These are phyloP conservation scores for Colletotrichum sansevieriae DNA, from an alignment of 2,329 filamentous ascomycete species.

Conservation along the genomic window DNA sequence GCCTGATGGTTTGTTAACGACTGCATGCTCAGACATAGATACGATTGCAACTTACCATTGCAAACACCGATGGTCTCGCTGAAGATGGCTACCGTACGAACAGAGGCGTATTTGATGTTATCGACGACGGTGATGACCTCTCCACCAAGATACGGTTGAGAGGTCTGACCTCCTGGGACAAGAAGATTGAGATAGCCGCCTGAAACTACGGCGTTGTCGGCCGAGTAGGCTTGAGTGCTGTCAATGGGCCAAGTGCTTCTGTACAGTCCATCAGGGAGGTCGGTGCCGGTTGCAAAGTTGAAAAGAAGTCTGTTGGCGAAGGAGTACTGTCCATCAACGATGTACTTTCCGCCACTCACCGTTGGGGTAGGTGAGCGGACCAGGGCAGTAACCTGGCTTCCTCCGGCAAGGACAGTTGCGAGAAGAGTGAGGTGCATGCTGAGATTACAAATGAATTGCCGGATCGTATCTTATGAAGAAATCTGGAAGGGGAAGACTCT, in stretches of 20 bases:
- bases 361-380: conserved; percentile 24
- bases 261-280: conserved; percentile 44
- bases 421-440: conserved; percentile 19
- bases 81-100: conserved; percentile 48
- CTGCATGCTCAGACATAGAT: too few species aligned
- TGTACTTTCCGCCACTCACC: conserved; percentile 41
- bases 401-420: not conserved
- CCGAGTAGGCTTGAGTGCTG: conserved; percentile 27
- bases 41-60: conserved; percentile 44
- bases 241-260: conserved; percentile 44
- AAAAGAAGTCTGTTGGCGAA: conserved; percentile 46
- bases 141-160: conserved; percentile 44
- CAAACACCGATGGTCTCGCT: conserved; percentile 48
- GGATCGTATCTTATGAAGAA: too few species aligned
- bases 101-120: conserved; percentile 50
- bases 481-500: too few species aligned
- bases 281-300: conserved; percentile 43
- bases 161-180: conserved; percentile 46
- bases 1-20: conserved; percentile 39
- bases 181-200: conserved; percentile 48
- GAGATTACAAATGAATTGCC: not conserved
- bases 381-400: conserved; percentile 4
- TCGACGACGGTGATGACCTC: conserved; percentile 45
- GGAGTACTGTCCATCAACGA: conserved; percentile 40
- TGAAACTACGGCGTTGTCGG: conserved; percentile 43